Conservation (phyloP, 1,139 yeast species). For the Yamadazyma jaroonii region DNA sequence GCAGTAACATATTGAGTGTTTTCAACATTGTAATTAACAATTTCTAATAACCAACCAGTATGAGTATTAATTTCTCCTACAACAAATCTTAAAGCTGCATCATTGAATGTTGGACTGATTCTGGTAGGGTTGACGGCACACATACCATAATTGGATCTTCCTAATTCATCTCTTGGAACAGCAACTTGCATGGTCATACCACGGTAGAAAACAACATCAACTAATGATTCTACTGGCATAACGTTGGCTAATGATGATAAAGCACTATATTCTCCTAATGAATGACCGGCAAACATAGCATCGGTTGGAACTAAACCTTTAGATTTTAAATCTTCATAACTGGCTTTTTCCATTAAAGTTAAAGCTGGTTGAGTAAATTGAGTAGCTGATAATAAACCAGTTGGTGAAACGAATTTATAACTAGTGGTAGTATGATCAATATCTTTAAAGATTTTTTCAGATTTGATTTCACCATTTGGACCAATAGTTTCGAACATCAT, state of each 20-base stretch:
- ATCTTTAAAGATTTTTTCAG: constrained; percentile 94
- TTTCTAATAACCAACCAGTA: constrained; percentile 93
- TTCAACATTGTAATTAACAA: constrained; percentile 97
- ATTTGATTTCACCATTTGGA: constrained; percentile 76
- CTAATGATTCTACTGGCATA: constrained; percentile 97
- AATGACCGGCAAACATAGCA: constrained; percentile 97
- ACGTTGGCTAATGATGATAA: constrained; percentile 96
- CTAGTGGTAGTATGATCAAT: constrained; percentile 80
- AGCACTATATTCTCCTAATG: constrained; percentile 98
- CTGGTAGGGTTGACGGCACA: constrained; percentile 97
- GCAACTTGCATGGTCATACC: constrained; percentile 99
- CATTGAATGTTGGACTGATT: constrained; percentile 82
- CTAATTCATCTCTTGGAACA: constrained; percentile 91
- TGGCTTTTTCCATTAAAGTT: constrained; percentile 98
- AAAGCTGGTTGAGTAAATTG: constrained; percentile 99
- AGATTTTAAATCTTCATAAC: constrained; percentile 94
- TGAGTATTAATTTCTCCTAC: constrained; percentile 81
- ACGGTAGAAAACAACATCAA: constrained; percentile 97
- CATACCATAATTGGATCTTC: constrained; percentile 99
- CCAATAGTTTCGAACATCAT: constrained; percentile 98
- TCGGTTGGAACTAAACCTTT: constrained; percentile 95
- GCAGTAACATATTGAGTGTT: constrained; percentile 98
- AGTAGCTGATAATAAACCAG: constrained; percentile 95
- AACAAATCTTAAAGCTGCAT: constrained; percentile 91
- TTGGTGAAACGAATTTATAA: constrained; percentile 86